Evolutionary conservation across 352 stramenopile genomes (phyloP), one percentile per base, ranked within the genome.

Genomic region (Phytophthora tubulina): DNA sequence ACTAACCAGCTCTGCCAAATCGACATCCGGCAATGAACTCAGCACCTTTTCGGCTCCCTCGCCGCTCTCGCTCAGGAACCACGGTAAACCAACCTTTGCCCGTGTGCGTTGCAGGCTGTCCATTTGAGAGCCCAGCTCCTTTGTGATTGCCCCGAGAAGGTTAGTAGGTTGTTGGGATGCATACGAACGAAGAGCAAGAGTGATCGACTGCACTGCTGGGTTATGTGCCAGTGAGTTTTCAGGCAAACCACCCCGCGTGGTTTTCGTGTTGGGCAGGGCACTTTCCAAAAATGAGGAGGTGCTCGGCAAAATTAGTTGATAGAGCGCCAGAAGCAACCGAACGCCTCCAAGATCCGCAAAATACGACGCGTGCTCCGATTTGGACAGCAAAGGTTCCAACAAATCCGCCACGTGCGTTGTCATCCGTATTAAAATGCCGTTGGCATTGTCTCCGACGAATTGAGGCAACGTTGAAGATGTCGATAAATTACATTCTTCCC

Each of bases 311-410:
- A 98, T 82, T n/a, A 91, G 82, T 44, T 86, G 80, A 77, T 97
- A 97, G 30, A 99, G 67, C 45, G 92, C 78, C 32, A 99, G 73
- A 27, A 99, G 75, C 46, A 88, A 73, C 52, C 94, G 79, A 41
- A 99, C 84, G 3, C 97, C 97, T 39, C 95, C 96, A 21, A 89
- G 80, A 39, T 97, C 82, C 0, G 97, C 84, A 86, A 99, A 99
- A 36, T 88, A 83, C 10, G 84, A 84, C 0, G 95, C 90, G 51
- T 99, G 88, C 67, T 99, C 97, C 6, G 97, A 91, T 50, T 97
- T 98, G 57, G 97, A 94, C 30, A 99, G 58, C 54, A 99, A 89
- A 38, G 98, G 92, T 70, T 99, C 97, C 9, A 99, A 73, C 11
- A 99, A 57, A 81, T 99, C 96, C 17, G 86, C 81, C 14, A 99